phyloP scores from a whole-genome alignment of 129 eudicot genomes.

The Helianthus tuberosus region DNA sequence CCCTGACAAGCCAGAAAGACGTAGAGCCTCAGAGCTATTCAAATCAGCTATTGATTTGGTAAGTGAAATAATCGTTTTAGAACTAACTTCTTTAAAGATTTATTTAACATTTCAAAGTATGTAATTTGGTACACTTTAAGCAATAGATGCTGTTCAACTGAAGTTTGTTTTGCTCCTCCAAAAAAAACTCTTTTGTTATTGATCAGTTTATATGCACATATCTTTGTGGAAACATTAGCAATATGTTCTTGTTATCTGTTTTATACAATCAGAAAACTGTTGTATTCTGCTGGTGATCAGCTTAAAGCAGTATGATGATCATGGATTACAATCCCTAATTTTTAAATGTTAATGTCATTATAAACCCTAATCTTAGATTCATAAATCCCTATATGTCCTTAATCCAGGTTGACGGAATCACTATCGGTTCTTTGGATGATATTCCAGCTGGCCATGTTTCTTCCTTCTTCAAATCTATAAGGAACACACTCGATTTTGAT shows the following conservation, averaged over 20 bases:
- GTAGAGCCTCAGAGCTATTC: slow-evolving; percentile 88
- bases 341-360: not conserved
- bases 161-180: not conserved
- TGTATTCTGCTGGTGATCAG: too few relatives aligned
- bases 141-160: not conserved
- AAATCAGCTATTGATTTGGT: slow-evolving; percentile 91
- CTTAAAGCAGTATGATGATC: too few relatives aligned
- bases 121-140: slow-evolving; percentile 1
- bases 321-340: too few relatives aligned
- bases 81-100: not conserved
- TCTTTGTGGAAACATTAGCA: not conserved
- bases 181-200: not conserved
- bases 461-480: too few relatives aligned
- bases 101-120: not conserved
- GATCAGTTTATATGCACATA: not conserved
- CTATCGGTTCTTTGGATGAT: slow-evolving; percentile 89
- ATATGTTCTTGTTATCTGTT: slow-evolving; percentile 1
- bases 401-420: slow-evolving; percentile 74
- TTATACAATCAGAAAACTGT: too few relatives aligned
- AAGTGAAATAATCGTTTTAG: slow-evolving; percentile 19
- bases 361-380: slow-evolving; percentile 1
- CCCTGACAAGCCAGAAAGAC: slow-evolving; percentile 97
- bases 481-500: too few relatives aligned
- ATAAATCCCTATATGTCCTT: slow-evolving; percentile 5
- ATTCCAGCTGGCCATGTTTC: slow-evolving; percentile 60